A percentile compares a stretch with the other conserved stretches of the same genome.
phyloP scores from a whole-genome alignment of 257 asterid genomes.

The Prunella vulgaris region DNA sequence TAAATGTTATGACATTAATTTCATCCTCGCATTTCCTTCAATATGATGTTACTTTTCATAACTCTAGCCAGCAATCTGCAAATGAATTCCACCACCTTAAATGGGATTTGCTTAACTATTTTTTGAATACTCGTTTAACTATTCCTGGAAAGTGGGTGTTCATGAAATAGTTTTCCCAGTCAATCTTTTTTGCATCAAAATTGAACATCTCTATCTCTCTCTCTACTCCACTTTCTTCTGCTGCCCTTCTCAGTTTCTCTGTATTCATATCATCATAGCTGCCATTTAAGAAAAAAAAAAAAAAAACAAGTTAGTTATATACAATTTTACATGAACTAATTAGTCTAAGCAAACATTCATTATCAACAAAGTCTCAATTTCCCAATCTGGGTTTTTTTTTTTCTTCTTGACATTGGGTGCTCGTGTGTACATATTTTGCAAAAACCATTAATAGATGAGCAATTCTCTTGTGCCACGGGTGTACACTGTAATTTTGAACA shows the following conservation, averaged over 20 bases:
- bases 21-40: background rate
- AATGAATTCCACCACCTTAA: background rate
- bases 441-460: background rate
- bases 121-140: conserved; percentile 32
- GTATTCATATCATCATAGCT: conserved; percentile 56
- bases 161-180: conserved; percentile 52
- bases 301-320: background rate
- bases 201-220: conserved; percentile 32
- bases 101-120: background rate
- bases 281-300: conserved; percentile 5
- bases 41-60: background rate
- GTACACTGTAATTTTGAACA: too few species aligned
- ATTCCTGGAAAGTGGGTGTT: conserved; percentile 44
- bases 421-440: too few species aligned
- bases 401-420: too few species aligned
- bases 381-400: background rate
- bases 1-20: background rate
- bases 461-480: too few species aligned
- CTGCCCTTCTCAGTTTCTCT: conserved; percentile 40
- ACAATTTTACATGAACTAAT: background rate
- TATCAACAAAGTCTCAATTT: background rate
- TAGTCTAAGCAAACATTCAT: background rate
- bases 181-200: conserved; percentile 42
- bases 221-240: conserved; percentile 29
- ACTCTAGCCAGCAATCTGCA: background rate